Evolutionary conservation across 2,329 filamentous ascomycete species (phyloP).

Genomic region (Xylariales sp.): DNA sequence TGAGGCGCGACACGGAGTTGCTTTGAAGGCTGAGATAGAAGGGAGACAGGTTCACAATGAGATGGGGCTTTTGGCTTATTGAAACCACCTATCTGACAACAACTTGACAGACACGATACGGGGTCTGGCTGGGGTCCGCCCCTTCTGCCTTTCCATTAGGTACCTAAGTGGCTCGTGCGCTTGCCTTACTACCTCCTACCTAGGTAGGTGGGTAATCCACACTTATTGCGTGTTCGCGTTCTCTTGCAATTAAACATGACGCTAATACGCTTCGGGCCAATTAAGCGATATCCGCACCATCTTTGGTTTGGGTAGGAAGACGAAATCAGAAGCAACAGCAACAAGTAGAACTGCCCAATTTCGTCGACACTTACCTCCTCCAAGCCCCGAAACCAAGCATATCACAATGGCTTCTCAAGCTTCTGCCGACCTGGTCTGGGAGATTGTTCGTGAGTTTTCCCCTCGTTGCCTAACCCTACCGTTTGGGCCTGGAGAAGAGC

Average conservation of each 20-base stretch:
- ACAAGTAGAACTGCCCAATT: conserved; percentile 34
- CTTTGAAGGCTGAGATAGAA: conserved; percentile 9
- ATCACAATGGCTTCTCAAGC: conserved; percentile 76
- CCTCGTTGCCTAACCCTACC: conserved; percentile 1
- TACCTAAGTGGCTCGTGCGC: conserved; percentile 19
- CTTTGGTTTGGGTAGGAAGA: conserved; percentile 36
- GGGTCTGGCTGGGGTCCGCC: conserved; percentile 21
- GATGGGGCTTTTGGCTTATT: conserved; percentile 20
- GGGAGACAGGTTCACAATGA: not conserved
- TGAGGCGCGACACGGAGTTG: conserved; percentile 1
- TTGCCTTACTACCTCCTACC: not conserved
- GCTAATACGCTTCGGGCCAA: conserved; percentile 46
- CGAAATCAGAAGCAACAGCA: conserved; percentile 44
- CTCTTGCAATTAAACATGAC: conserved; percentile 23
- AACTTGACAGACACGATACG: not conserved
- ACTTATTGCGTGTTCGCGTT: conserved; percentile 19
- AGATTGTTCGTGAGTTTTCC: conserved; percentile 84
- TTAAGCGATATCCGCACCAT: conserved; percentile 51
- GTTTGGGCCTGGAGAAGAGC: conserved; percentile 2
- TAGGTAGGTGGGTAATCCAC: too few relatives aligned
- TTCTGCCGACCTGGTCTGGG: conserved; percentile 93
- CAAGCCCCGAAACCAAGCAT: conserved; percentile 46
- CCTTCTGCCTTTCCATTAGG: not conserved
- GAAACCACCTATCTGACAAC: conserved; percentile 15
- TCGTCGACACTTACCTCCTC: conserved; percentile 34